Evolutionary conservation across 1,284 basidiomycete genomes (phyloP), one percentile per base, ranked within the genome.

Genomic region (Stereum hirsutum): DNA sequence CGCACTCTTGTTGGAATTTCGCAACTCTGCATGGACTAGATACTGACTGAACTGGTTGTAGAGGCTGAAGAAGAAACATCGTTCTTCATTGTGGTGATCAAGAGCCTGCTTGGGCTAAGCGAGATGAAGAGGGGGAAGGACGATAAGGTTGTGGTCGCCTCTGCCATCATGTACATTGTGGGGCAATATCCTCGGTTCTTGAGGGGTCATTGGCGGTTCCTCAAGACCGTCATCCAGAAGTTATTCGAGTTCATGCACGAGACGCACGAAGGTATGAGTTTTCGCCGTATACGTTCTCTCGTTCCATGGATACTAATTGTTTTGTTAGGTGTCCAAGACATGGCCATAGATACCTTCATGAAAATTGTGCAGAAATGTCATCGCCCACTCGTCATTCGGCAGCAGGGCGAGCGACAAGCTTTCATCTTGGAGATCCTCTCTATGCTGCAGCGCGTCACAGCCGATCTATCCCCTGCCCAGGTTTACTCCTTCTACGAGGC

Each of bases 241-340:
- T 74, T 99, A n/a, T 99, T 99, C 63, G 96, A 99, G 63, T 99
- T 99, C 63, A 99, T 99, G 94, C 96, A 99, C 66, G 96, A 99
- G 69, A 97, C 92, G 0, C 96, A 99, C 59, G 96, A 99, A 70
- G 94, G 92, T 81, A 95, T 99, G 11, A 17, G 8, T 23, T 39
- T 48, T 42, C 24, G 24, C 31, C 23, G 37, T 27, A 35, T 44
- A 44, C 26, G 30, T 50, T 46, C 46, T 24, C 25, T 32, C n/a
- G n/a, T n/a, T n/a, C n/a, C n/a, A n/a, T 34, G 23, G 24, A 43
- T 19, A n/a, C 20, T 15, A 17, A 10, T 4, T 14, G 15, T 39
- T 6, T 27, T 28, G 39, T 14, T 48, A 89, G 88, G 89, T 72
- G 96, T 99, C 10, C 96, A 99, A 65, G 96, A 99, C 65, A 99